Percentiles rank a stretch among this genome's conserved stretches.
Conservation (phyloP, 2,329 filamentous ascomycete species). For the Madurella mycetomatis region DNA sequence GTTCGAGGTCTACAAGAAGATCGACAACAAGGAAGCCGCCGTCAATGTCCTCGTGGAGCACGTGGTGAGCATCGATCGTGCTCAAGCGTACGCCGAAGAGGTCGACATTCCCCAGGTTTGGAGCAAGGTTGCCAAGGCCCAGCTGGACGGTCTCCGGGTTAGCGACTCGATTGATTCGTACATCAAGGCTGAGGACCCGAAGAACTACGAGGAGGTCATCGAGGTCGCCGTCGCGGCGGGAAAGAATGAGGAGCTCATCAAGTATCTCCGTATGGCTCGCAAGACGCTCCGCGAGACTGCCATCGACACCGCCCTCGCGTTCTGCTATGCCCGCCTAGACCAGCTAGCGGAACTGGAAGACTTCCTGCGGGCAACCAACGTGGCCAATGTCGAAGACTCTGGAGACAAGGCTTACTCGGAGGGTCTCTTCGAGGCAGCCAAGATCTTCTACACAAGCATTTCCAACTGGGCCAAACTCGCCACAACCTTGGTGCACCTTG, state of each 20-base stretch:
- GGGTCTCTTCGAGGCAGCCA: constrained; percentile 89
- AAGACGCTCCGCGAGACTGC: constrained; percentile 92
- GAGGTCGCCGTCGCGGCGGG: constrained; percentile 92
- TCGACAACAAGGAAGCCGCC: constrained; percentile 79
- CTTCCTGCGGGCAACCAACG: constrained; percentile 88
- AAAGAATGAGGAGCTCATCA: constrained; percentile 96
- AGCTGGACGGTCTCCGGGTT: constrained; percentile 90
- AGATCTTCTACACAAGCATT: constrained; percentile 98
- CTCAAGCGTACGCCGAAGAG: constrained; percentile 90
- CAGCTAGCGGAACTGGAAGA: constrained; percentile 92
- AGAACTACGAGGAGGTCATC: constrained; percentile 93
- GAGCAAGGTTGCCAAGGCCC: constrained; percentile 97
- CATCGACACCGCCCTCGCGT: constrained; percentile 90
- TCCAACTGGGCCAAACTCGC: constrained; percentile 99
- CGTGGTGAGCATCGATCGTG: constrained; percentile 95
- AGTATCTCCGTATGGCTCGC: constrained; percentile 92
- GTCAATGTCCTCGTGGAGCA: constrained; percentile 92
- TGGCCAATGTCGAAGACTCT: constrained; percentile 92
- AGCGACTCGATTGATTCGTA: constrained; percentile 94
- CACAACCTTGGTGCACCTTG: constrained; percentile 93
- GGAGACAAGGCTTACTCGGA: constrained; percentile 98
- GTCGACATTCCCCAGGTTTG: constrained; percentile 93
- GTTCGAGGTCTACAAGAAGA: constrained; percentile 98
- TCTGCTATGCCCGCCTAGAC: constrained; percentile 87
- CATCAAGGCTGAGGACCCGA: constrained; percentile 88